phyloP scores from a whole-genome alignment of 1,284 basidiomycete genomes.

The Cutaneotrichosporon daszewskae region DNA sequence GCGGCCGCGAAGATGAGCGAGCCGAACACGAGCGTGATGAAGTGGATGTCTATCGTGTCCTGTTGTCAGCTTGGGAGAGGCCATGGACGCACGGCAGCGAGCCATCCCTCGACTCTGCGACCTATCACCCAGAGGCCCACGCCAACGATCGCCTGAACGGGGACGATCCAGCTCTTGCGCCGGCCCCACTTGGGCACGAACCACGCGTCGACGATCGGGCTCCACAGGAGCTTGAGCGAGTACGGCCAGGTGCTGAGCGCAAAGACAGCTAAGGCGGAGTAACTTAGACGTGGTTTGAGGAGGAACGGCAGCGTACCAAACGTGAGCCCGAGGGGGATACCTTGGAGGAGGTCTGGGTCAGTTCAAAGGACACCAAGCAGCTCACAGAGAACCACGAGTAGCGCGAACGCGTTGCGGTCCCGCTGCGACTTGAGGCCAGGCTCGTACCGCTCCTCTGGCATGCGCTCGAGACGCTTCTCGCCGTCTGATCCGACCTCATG shows the following conservation, averaged over 20 bases:
- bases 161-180: constrained; percentile 97
- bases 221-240: constrained; percentile 95
- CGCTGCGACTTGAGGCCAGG: constrained; percentile 32
- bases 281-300: constrained; percentile 87
- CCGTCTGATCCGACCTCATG: neutral
- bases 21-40: constrained; percentile 83
- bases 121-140: constrained; percentile 84
- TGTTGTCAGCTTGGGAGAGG: constrained; percentile 36
- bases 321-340: constrained; percentile 73
- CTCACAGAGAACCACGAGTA: constrained; percentile 86
- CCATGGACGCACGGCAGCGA: constrained; percentile 64
- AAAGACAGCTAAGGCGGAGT: constrained; percentile 93
- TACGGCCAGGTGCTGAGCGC: constrained; percentile 94
- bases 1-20: constrained; percentile 90
- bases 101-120: constrained; percentile 66
- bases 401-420: constrained; percentile 77
- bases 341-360: constrained; percentile 67
- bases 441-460: constrained; percentile 18
- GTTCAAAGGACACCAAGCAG: constrained; percentile 9
- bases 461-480: neutral
- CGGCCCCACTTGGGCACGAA: constrained; percentile 70
- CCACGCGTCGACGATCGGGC: constrained; percentile 90
- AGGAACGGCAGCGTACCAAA: constrained; percentile 92
- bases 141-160: constrained; percentile 89
- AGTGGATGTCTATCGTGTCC: constrained; percentile 73